Base-by-base conservation (phyloP, 2,329 filamentous ascomycete genomes). In the Trichoderma oligosporum region DNA sequence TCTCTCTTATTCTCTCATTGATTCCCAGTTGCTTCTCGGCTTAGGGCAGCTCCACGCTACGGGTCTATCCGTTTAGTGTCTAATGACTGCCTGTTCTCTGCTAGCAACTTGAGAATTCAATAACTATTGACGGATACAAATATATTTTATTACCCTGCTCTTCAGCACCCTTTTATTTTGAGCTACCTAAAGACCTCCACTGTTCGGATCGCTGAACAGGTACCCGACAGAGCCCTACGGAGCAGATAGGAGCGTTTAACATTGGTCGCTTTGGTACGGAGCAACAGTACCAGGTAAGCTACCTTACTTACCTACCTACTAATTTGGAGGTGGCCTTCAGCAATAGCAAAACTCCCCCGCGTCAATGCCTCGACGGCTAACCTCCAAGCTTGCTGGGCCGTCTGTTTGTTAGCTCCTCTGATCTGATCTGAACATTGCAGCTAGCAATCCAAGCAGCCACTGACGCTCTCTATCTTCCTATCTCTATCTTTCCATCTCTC, bases 361-460 rank as follows among this genome's bases (percentile, higher is more conserved):
- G 51, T 55, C 49, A 29, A 52, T 36, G 49, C 49, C 49, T 55
- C 51, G 51, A 55, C 51, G 51, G 39, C 51, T 36, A 45, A 55
- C n/a, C 49, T 29, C 38, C 41, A n/a, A 55, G 46, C 29, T 41
- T 55, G 51, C 38, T 55, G 31, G 27, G 27, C 44, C 44, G 25
- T 46, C 44, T 5, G 44, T 46, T 36, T 45, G 39, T 33, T 46
- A 38, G 51, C 51, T 45, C 47, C 33, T 39, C 31, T 38, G 41
- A 20, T 53, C 27, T 18, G 16, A 38, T 45, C 51, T 45, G 27
- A 45, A 31, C 46, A 31, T n/a, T 25, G 46, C 33, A 36, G 46
- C 46, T 29, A 39, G 29, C 33, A n/a, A 27, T 39, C 33, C 47
- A 51, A 41, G 39, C 41, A 29, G 51, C 51, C 41, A 24, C 51